Percentiles rank a stretch among this genome's conserved stretches.
Evolutionary conservation across 2,329 filamentous ascomycete species (phyloP).

Genomic region (Diaporthe sp.): DNA sequence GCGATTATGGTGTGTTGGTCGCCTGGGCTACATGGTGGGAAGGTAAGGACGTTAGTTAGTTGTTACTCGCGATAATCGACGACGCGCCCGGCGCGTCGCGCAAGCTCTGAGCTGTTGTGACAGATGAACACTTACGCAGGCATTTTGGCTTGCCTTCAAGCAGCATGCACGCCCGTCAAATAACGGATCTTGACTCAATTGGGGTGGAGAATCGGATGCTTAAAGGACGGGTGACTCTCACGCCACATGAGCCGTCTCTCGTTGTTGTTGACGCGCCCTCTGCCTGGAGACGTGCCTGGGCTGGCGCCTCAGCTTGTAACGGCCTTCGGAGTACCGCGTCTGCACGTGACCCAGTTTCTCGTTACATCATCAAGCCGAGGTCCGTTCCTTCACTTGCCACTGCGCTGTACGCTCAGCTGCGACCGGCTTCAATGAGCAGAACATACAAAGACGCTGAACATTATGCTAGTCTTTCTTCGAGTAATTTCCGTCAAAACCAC

Average conservation of each 20-base stretch:
- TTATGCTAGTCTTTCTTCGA: neutral
- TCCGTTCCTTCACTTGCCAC: neutral
- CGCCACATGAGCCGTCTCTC: constrained; percentile 3
- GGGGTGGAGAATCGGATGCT: constrained; percentile 17
- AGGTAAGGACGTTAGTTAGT: neutral
- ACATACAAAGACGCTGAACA: neutral
- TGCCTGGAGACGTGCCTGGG: constrained; percentile 29
- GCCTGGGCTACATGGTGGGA: constrained; percentile 64
- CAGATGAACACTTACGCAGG: constrained; percentile 52
- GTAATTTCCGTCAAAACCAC: neutral
- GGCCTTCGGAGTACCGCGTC: constrained; percentile 7
- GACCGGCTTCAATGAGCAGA: neutral
- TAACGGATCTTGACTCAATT: neutral
- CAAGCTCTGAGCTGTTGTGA: constrained; percentile 36
- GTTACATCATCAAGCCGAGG: constrained; percentile 9
- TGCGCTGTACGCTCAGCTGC: neutral
- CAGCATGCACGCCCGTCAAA: neutral
- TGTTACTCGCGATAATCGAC: neutral
- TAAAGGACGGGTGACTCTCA: neutral
- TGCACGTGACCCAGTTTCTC: constrained; percentile 20
- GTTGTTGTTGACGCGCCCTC: constrained; percentile 26
- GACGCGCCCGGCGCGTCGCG: constrained; percentile 22
- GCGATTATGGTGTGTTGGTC: constrained; percentile 72
- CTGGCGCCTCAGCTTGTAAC: neutral
- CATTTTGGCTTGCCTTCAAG: constrained; percentile 46